A percentile compares a stretch with the other conserved stretches of the same genome.
Conservation (phyloP, 768 basidiomycete genomes). For the Leucosporidium yakuticum region DNA sequence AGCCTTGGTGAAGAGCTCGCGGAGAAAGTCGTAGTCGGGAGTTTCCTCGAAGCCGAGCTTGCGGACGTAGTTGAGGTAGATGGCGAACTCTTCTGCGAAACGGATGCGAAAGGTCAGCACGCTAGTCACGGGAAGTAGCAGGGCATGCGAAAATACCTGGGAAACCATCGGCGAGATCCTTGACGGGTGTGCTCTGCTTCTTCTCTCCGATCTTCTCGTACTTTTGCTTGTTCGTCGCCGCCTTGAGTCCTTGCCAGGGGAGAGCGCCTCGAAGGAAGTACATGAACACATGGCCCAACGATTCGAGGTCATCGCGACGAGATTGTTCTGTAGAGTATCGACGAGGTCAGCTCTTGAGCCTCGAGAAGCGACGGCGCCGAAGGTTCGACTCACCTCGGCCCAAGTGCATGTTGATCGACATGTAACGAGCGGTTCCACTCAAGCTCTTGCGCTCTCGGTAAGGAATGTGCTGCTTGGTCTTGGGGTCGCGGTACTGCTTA, state of each 20-base stretch:
- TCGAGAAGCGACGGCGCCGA: conserved; percentile 40
- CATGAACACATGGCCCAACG: conserved; percentile 99
- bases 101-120: conserved; percentile 47
- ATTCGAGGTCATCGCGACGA: conserved; percentile 90
- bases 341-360: neutral
- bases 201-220: conserved; percentile 99
- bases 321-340: conserved; percentile 52
- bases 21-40: conserved; percentile 93
- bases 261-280: conserved; percentile 93
- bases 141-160: conserved; percentile 98
- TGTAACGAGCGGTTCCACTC: conserved; percentile 96
- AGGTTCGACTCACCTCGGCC: conserved; percentile 66
- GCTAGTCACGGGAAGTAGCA: conserved; percentile 61
- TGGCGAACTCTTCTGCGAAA: conserved; percentile 83
- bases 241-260: conserved; percentile 99
- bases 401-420: conserved; percentile 97
- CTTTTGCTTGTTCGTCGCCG: conserved; percentile 98
- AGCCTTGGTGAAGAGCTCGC: conserved; percentile 87
- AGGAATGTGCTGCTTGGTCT: conserved; percentile 96
- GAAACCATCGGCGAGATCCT: conserved; percentile 88
- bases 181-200: conserved; percentile 92
- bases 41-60: conserved; percentile 98
- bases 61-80: conserved; percentile 96
- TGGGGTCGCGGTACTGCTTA: conserved; percentile 96
- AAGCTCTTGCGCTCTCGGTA: conserved; percentile 96